A percentile compares a stretch with the other conserved stretches of the same genome.
phyloP scores from a whole-genome alignment of 345 rosid species.

The Eucalyptus erythrocorys region DNA sequence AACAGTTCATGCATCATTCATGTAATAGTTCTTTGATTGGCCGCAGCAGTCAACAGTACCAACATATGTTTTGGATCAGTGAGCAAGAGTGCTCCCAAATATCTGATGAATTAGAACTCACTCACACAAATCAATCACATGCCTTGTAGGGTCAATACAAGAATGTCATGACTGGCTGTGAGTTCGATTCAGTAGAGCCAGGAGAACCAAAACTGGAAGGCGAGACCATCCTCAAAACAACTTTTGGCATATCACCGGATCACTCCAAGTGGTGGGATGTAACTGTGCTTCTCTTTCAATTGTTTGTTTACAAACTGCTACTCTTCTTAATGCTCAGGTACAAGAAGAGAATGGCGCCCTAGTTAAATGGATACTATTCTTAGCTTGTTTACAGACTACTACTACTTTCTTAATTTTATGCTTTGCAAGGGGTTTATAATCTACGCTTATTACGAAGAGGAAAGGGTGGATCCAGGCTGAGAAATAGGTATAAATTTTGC shows the following conservation, averaged over 20 bases:
- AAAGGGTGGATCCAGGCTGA: not conserved
- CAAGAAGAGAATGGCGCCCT: not conserved
- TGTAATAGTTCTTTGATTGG: not conserved
- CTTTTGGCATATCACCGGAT: not conserved
- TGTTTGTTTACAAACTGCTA: not conserved
- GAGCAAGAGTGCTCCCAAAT: not conserved
- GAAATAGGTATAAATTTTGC: not conserved
- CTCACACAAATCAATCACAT: not conserved
- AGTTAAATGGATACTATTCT: accelerated
- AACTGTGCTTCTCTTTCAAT: constrained; percentile 1
- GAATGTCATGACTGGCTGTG: constrained; percentile 20
- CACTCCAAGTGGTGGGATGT: constrained; percentile 15
- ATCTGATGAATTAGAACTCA: not conserved
- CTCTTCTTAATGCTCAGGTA: not conserved
- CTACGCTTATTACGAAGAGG: not conserved
- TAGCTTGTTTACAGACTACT: too few species aligned
- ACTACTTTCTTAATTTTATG: not conserved
- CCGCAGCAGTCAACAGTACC: not conserved
- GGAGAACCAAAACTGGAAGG: constrained; percentile 12
- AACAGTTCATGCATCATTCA: not conserved
- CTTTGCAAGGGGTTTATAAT: not conserved
- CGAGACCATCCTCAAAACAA: not conserved
- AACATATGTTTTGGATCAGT: not conserved
- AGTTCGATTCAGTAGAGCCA: constrained; percentile 3
- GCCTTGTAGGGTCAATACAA: constrained; percentile 20